Base-by-base conservation (phyloP, 768 basidiomycete species). In the Podaxis rugospora region DNA sequence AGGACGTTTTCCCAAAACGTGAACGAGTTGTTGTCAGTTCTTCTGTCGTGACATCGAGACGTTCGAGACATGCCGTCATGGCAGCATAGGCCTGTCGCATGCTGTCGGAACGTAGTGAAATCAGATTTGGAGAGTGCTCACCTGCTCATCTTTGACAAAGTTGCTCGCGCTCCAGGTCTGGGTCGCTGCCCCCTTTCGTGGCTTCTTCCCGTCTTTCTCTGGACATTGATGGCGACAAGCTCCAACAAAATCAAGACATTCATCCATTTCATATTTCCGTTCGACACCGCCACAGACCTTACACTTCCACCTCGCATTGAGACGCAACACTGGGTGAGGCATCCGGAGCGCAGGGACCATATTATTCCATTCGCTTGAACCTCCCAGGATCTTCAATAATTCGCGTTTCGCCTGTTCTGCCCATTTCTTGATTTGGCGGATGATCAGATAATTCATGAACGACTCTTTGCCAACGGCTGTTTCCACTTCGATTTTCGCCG, bases 101-200 rank as follows among this genome's bases (percentile, higher is more conserved):
- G 28, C 46, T 16, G 21, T 18, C 47, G 57, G 42, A 18, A 27
- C 27, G 39, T 16, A 21, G 55, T 6, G 61, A 16, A 44, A 40
- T 50, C 4, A 27, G 28, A 28, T 14, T 42, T n/a, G n/a, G 21
- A n/a, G 40, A 57, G 23, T 28, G 62, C 67, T 11, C 61, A 83
- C 89, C 78, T 81, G 83, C 14, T 76, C 75, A 67, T 90, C 88
- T 57, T 77, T 82, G n/a, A 75, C 72, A 62, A 91, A 91, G 13
- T 78, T 69, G 1, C 75, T 71, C 0, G 81, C 75, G 27, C 66
- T 73, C 87, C 87, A 90, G 3, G 69, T 65, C 13, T 57, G 73
- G 49, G 67, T 69, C 62, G 53, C 62, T 55, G 56, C 68, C 37
- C 63, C 65, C 36, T 60, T 47, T 21, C 65, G 65, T 49, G 59